Evolutionary conservation across 78 protist genomes (phyloP).

Genomic region (Dictyostelium firmibasis): DNA sequence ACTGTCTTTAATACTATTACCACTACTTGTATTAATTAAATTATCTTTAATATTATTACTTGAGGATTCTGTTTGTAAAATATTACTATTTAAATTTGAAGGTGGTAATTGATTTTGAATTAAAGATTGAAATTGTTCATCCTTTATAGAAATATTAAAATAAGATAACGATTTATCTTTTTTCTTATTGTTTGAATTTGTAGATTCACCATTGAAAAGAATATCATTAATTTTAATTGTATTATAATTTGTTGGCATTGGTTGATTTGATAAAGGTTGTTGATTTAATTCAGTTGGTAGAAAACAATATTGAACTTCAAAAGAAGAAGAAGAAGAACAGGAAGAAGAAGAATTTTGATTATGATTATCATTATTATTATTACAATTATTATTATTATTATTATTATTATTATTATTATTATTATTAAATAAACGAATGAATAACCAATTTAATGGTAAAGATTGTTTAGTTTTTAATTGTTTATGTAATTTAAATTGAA

Average conservation of each 20-base stretch:
- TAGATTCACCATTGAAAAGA: neutral
- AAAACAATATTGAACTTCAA: constrained; percentile 4
- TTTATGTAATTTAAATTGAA: constrained; percentile 35
- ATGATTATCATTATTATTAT: neutral
- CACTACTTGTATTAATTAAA: neutral
- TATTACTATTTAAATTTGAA: neutral
- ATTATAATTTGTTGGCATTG: neutral
- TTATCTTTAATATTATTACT: neutral
- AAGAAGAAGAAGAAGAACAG: no score
- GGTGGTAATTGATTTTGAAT: neutral
- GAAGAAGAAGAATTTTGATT: no score
- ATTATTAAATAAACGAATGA: neutral
- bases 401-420: neutral
- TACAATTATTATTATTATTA: neutral
- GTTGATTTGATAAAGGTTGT: neutral
- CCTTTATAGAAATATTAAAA: neutral
- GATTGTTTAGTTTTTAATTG: constrained; percentile 17
- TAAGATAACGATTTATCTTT: neutral
- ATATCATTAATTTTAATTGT: neutral
- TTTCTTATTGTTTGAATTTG: neutral
- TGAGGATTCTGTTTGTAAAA: neutral
- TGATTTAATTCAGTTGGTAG: neutral
- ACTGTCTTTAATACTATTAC: neutral
- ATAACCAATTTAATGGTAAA: neutral
- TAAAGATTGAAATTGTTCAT: neutral